Base-by-base conservation (phyloP, 495 filamentous ascomycete genomes). In the Neurospora tetrasperma region DNA sequence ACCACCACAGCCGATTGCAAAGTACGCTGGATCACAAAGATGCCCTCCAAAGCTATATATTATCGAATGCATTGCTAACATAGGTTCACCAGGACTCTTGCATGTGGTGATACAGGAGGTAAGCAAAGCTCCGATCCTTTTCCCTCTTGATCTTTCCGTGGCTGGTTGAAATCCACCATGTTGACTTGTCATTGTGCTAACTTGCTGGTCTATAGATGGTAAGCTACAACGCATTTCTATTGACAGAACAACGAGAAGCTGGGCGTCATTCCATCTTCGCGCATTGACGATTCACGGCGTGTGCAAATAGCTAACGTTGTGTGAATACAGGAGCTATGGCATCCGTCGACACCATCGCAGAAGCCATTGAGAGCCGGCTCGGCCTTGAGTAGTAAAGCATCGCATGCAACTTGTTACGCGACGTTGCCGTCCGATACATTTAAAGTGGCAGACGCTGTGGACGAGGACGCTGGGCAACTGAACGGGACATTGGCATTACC, bases 281-380 rank as follows among this genome's bases (percentile, higher is more conserved):
- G 18, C 10, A 38, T 11, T 7, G 1, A 41, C 9, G 40, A 10
- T 41, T 11, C 40, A 41, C 9, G 40, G 9, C n/a, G 69, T 70
- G 42, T 20, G 5, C 6, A 43, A n/a, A 16, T 18, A 66, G 66
- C 62, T 71, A 43, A 76, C 69, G 16, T 12, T 5, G 16, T 43
- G 14, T 73, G 74, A 70, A 68, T 88, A 80, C 88, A 80, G 96
- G 96, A 81, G 83, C 83, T 16, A 82, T 96, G 72, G 93, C 94
- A 7, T 95, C 92, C 81, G 94, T 93, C n/a, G 92, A 95, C 79
- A 84, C 89, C 31, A 91, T 97, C 78, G 88, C 93, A 39, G 74
- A 76, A n/a, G 79, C 82, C 2, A 89, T 96, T 62, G 86, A 91
- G 75, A 71, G 77, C 41, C 76, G 76, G 68, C 72, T 90, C 48